A percentile compares a stretch with the other conserved stretches of the same genome.
Conservation (phyloP, 2,329 filamentous ascomycete species). For the Pestalotiopsis sp. region DNA sequence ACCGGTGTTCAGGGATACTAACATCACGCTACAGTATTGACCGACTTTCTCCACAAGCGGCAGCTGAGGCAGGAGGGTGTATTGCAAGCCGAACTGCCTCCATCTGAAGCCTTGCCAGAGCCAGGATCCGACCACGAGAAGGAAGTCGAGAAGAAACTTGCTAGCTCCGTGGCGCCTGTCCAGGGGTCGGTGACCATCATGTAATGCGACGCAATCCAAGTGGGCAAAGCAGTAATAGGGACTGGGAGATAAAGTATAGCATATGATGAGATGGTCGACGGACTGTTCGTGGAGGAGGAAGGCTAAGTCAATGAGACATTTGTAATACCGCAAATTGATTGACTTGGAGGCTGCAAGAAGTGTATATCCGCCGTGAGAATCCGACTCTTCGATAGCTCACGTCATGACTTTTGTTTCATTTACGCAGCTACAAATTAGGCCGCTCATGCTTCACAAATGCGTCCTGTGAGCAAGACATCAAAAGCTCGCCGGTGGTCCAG, state of each 20-base stretch:
- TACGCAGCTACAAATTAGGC: too few relatives aligned
- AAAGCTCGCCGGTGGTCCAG: neutral
- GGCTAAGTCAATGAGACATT: too few relatives aligned
- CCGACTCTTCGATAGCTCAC: too few relatives aligned
- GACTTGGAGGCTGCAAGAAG: too few relatives aligned
- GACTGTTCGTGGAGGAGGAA: too few relatives aligned
- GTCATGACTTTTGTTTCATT: too few relatives aligned
- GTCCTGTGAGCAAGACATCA: slow-evolving; percentile 4
- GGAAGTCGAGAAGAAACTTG: neutral
- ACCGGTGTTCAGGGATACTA: neutral
- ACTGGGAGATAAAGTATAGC: too few relatives aligned
- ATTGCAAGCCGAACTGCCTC: neutral
- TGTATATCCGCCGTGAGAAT: too few relatives aligned
- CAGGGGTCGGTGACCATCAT: neutral
- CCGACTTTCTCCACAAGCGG: slow-evolving; percentile 14
- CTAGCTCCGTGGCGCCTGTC: neutral
- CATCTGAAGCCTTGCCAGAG: neutral
- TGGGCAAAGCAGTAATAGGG: too few relatives aligned
- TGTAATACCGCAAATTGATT: too few relatives aligned
- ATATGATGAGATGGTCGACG: too few relatives aligned
- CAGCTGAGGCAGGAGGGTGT: slow-evolving; percentile 11
- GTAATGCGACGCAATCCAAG: neutral
- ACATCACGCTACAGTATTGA: neutral
- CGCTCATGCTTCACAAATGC: neutral
- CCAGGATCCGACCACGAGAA: neutral